Evolutionary conservation across 1,284 basidiomycete species (phyloP), one percentile per base, ranked within the genome.

Genomic region (Neonothopanus nambi): DNA sequence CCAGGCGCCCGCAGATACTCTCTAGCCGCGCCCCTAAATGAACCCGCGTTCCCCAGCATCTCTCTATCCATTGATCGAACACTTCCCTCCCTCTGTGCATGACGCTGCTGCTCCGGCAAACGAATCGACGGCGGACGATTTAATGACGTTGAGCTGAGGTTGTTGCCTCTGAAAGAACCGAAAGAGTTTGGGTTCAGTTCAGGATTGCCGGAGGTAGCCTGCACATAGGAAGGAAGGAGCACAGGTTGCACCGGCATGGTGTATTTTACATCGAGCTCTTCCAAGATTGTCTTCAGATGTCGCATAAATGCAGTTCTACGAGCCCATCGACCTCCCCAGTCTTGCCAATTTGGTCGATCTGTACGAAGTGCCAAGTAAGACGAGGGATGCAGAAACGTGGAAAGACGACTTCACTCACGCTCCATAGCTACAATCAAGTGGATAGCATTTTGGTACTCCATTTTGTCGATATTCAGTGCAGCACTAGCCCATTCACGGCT

Each of bases 331-430:
- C 81, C 88, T 49, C 87, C 89, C 90, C 91, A 93, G 61, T 92
- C 89, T 67, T 93, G 91, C 90, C 90, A 93, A 65, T 91, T 91
- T 37, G 85, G 78, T 52, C 85, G 83, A 67, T 89, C 85, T 87
- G 56, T 15, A 40, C 20, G n/a, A 23, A 36, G 40, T 59, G 28
- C 24, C 20, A 48, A 51, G 53, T 13, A 9, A 40, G 8, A 35
- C 36, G 5, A n/a, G n/a, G n/a, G n/a, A n/a, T 18, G 24, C 33
- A 40, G 23, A 37, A 21, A 36, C 2, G n/a, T n/a, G 28, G 8
- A 43, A 23, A 20, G 26, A 38, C n/a, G 20, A 26, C 35, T 26
- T 33, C 2, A 11, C 83, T 74, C 73, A 81, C 89, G 91, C 69
- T 93, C 90, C 66, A 93, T 81, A 15, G 84, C 84, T 44, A 93